Base-by-base conservation (phyloP, 2,329 filamentous ascomycete genomes). In the Leptodontidium sp. region DNA sequence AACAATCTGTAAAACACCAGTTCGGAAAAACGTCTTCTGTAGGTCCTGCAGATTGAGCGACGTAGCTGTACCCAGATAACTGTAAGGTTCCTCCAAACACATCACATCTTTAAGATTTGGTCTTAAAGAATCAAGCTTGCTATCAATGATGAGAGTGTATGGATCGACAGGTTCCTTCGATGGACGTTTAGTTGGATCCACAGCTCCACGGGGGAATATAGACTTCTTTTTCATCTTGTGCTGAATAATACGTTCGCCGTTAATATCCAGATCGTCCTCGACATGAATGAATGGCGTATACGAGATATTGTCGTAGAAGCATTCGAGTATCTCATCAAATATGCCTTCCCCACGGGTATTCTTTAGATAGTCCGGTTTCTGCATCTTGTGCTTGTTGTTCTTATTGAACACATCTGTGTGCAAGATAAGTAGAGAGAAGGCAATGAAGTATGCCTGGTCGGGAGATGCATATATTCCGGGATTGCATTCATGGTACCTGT, bases 401-500 rank as follows among this genome's bases (percentile, higher is more conserved):
- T 97, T 97, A 84, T 99, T 99, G 88, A 98, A 98, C n/a, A 97
- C 93, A 78, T 99, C 96, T 0, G 96, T 98, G 76, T 99, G 96
- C 43, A 99, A 84, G 74, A 99, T 98, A 69, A 99, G 87, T 67
- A 99, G 89, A 1, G 95, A 98, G 78, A 99, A 99, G 17, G 95
- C 94, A 72, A 98, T 95, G 76, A 98, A 97, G 79, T 98, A 98
- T n/a, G 96, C 94, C 81, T 98, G 93, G 77, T 98, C 96, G 75
- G 94, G 89, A 43, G 90, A 91, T 29, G 91, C 87, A 80, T 97
- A 99, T 69, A 99, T 97, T 49, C 96, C 95, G 2, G 96, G 96
- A 75, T 99, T 99, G 81, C 96, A 99, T 80, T 99, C 96, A 78
- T 98, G 93, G 79, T 99, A 99, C 68, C 96, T 89, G 78, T 99